Conservation (phyloP, 2,329 filamentous ascomycete genomes). For the Pseudocercospora cruenta region DNA sequence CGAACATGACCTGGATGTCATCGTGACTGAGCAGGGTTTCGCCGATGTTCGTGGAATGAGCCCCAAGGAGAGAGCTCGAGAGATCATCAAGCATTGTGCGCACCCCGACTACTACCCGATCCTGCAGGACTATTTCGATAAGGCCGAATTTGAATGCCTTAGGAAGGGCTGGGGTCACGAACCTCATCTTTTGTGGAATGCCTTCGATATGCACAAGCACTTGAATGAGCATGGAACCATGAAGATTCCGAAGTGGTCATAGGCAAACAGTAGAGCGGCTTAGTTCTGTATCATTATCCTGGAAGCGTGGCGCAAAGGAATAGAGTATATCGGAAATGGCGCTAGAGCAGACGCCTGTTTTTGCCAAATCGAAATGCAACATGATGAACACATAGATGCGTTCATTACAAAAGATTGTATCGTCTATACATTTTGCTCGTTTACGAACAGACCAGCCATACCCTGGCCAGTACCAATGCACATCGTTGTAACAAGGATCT, state of each 20-base stretch:
- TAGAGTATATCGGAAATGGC: not conserved
- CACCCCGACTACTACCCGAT: constrained; percentile 86
- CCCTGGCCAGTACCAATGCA: constrained; percentile 71
- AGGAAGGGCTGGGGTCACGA: constrained; percentile 88
- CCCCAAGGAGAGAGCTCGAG: constrained; percentile 76
- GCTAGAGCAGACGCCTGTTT: constrained; percentile 3
- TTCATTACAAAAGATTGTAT: not conserved
- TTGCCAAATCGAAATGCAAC: not conserved
- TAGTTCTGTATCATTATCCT: not conserved
- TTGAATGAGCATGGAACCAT: constrained; percentile 82
- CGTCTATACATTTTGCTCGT: constrained; percentile 56
- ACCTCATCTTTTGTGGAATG: constrained; percentile 83
- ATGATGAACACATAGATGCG: not conserved
- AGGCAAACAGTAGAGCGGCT: not conserved
- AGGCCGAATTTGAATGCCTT: constrained; percentile 83
- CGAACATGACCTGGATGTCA: constrained; percentile 87
- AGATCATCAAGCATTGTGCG: constrained; percentile 85
- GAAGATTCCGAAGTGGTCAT: constrained; percentile 73
- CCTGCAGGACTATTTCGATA: constrained; percentile 78
- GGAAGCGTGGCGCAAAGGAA: not conserved
- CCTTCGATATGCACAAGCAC: constrained; percentile 87
- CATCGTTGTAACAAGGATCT: constrained; percentile 80
- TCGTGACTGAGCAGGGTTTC: constrained; percentile 78
- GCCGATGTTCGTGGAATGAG: constrained; percentile 82
- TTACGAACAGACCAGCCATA: constrained; percentile 69